A percentile compares a stretch with the other conserved stretches of the same genome.
Evolutionary conservation across 192 early-diverging fungal genomes (phyloP).

Genomic region (Umbelopsis isabellina): DNA sequence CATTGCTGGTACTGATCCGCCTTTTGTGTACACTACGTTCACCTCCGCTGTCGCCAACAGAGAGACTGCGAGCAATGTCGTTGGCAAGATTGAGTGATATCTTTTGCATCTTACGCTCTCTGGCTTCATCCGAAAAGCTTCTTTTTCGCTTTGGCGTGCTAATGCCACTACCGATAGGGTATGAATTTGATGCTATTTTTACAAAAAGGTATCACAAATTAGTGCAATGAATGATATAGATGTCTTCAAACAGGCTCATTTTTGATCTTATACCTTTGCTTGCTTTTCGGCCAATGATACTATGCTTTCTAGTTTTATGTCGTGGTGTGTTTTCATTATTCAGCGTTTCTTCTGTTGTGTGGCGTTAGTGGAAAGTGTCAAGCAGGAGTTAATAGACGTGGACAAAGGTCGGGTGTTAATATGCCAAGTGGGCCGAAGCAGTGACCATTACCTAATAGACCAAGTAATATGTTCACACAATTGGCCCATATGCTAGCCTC

Average conservation of each 20-base stretch:
- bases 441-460: constrained; percentile 22
- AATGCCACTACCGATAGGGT: neutral
- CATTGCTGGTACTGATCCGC: neutral
- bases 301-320: neutral
- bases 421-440: neutral
- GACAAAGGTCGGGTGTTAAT: neutral
- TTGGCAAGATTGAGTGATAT: constrained; percentile 36
- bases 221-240: neutral
- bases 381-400: neutral
- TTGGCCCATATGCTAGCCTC: constrained; percentile 23
- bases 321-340: constrained; percentile 17
- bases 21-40: neutral
- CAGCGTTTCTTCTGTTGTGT: constrained; percentile 29
- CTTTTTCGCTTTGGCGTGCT: constrained; percentile 37
- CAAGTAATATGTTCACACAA: constrained; percentile 28
- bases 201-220: neutral
- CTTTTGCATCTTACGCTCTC: constrained; percentile 38
- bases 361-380: neutral
- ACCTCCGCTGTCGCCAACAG: constrained; percentile 23
- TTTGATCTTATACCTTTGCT: constrained; percentile 2
- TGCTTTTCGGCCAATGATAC: neutral
- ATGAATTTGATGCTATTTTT: neutral
- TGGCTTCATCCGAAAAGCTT: constrained; percentile 33
- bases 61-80: constrained; percentile 40
- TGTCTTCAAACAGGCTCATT: neutral